Evolutionary conservation across 2,329 filamentous ascomycete genomes (phyloP).

Genomic region (Sphaceloma murrayae): DNA sequence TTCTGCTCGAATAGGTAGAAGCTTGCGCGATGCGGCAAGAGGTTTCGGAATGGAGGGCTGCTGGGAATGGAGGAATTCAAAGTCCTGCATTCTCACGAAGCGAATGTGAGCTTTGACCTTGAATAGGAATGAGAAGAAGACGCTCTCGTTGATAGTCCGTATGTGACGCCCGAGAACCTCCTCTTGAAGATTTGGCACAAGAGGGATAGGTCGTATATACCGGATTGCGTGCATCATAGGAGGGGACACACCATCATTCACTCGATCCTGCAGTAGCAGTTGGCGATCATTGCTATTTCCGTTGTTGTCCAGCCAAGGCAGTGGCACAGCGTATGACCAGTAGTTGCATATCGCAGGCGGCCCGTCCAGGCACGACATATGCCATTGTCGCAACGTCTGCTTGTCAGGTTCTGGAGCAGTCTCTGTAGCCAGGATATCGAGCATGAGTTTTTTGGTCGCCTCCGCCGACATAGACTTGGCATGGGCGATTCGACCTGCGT

Average conservation of each 20-base stretch:
- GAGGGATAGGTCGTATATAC: neutral
- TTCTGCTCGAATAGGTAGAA: too few relatives aligned
- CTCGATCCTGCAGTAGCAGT: neutral
- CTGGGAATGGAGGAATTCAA: slow-evolving; percentile 6
- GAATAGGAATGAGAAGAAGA: neutral
- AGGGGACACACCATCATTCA: neutral
- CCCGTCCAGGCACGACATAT: slow-evolving; percentile 2
- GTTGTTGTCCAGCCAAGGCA: slow-evolving; percentile 1
- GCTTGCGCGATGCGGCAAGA: too few relatives aligned
- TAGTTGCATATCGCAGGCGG: neutral
- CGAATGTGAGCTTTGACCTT: neutral
- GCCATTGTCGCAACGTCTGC: too few relatives aligned
- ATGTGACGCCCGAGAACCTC: neutral
- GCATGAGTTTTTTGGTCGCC: neutral
- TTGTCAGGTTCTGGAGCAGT: neutral
- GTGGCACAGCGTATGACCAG: slow-evolving; percentile 3
- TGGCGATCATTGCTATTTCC: slow-evolving; percentile 1
- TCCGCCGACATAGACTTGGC: neutral
- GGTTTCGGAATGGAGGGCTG: too few relatives aligned
- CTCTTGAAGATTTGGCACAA: neutral
- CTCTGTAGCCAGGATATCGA: neutral
- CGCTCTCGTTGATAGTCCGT: neutral
- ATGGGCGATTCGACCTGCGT: neutral
- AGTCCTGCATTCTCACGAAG: slow-evolving; percentile 12
- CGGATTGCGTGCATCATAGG: slow-evolving; percentile 5